Percentiles rank a stretch among this genome's conserved stretches.
phyloP scores from a whole-genome alignment of 2,329 filamentous ascomycete genomes.

The Paecilomyces formosus region DNA sequence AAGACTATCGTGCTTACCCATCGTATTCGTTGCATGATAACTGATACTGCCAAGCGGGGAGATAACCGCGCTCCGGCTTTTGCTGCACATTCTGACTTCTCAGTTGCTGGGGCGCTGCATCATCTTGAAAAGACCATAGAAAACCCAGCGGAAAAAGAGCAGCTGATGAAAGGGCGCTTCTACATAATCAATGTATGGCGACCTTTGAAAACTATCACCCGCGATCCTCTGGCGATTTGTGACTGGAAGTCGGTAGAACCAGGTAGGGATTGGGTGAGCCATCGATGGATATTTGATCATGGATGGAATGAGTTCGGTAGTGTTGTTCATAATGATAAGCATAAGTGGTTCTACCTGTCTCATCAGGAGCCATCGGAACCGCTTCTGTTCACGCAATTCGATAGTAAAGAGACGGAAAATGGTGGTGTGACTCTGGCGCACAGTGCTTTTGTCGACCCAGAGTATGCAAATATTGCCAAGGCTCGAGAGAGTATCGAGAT shows the following conservation, averaged over 20 bases:
- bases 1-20: conserved; percentile 57
- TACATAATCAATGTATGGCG: conserved; percentile 17
- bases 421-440: conserved; percentile 34
- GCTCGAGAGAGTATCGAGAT: conserved; percentile 50
- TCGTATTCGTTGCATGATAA: conserved; percentile 45
- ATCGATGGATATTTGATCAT: conserved; percentile 7
- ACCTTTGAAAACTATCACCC: conserved; percentile 13
- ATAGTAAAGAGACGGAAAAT: conserved; percentile 5
- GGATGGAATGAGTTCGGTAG: conserved; percentile 11
- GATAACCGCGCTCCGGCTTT: conserved; percentile 11
- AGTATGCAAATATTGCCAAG: conserved; percentile 26
- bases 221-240: conserved; percentile 16
- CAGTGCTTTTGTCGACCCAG: conserved; percentile 43
- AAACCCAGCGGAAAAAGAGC: conserved; percentile 3
- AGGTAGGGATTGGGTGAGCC: conserved; percentile 5
- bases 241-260: conserved; percentile 11
- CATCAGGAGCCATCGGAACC: conserved; percentile 12
- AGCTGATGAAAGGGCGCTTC: conserved; percentile 6
- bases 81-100: conserved; percentile 14
- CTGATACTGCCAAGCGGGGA: conserved; percentile 16
- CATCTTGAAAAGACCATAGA: background rate
- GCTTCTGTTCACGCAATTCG: conserved; percentile 15
- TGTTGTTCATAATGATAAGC: conserved; percentile 7
- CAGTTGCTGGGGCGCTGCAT: conserved; percentile 4
- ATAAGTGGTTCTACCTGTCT: conserved; percentile 12